Evolutionary conservation across 225 moss, liverwort and hornwort genomes (phyloP).

Genomic region (Physcomitrellopsis africana): DNA sequence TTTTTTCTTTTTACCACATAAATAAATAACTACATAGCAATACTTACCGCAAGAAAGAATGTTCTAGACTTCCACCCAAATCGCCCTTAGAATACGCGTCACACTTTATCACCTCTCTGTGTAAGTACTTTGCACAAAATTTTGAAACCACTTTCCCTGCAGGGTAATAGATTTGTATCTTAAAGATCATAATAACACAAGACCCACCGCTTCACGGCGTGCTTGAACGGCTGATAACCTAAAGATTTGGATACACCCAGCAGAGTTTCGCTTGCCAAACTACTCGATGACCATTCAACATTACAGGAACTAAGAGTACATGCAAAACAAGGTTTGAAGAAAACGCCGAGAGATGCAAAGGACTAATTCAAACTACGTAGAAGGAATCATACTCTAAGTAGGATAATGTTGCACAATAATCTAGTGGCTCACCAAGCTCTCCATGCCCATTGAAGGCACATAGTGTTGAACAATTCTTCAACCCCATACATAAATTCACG

Average conservation of each 20-base stretch:
- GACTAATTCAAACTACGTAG: not conserved
- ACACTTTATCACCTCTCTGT: conserved; percentile 59
- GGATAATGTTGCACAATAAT: conserved; percentile 4
- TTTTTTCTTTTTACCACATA: too few relatives aligned
- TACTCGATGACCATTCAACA: too few relatives aligned
- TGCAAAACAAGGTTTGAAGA: not conserved
- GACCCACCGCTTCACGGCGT: too few relatives aligned
- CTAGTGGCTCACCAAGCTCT: not conserved
- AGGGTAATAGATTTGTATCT: conserved; percentile 12
- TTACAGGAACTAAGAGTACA: too few relatives aligned
- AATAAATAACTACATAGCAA: not conserved
- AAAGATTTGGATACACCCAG: conserved; percentile 2
- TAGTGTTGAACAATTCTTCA: not conserved
- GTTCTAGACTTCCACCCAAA: conserved; percentile 53
- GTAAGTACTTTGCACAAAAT: conserved; percentile 64
- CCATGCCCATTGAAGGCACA: conserved; percentile 11
- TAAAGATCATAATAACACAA: not conserved
- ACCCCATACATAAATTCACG: not conserved
- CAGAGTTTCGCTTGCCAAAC: not conserved
- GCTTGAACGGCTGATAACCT: not conserved
- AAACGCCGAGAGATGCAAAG: not conserved
- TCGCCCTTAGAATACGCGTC: conserved; percentile 47
- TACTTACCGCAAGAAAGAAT: conserved; percentile 54
- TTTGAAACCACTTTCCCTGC: conserved; percentile 63
- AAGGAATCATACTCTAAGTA: not conserved